Conservation (phyloP, 352 stramenopile species). For the Pythium myriotylum region DNA sequence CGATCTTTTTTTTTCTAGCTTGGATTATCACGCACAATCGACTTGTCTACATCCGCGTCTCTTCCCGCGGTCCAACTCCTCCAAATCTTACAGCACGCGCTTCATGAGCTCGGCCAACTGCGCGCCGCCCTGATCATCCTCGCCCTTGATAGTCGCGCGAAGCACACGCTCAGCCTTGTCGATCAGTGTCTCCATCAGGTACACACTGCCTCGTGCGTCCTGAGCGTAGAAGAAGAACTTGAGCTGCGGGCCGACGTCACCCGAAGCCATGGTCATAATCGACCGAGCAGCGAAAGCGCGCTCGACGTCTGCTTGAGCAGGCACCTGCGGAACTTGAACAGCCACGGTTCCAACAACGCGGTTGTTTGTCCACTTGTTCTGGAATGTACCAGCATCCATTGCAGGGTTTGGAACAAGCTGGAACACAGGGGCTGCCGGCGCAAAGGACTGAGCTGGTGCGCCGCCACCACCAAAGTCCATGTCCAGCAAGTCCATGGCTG, state of each 20-base stretch:
- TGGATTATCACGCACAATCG: not conserved
- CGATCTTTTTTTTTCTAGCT: slow-evolving; percentile 1
- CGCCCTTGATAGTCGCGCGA: slow-evolving; percentile 74
- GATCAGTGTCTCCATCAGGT: slow-evolving; percentile 73
- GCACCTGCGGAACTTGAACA: slow-evolving; percentile 61
- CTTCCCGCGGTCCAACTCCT: not conserved
- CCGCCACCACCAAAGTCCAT: slow-evolving; percentile 68
- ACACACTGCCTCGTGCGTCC: slow-evolving; percentile 59
- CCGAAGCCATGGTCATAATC: slow-evolving; percentile 82
- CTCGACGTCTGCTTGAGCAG: slow-evolving; percentile 67
- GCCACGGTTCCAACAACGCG: slow-evolving; percentile 65
- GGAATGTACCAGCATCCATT: slow-evolving; percentile 79
- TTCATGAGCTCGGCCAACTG: slow-evolving; percentile 71
- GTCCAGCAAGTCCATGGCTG: slow-evolving; percentile 66
- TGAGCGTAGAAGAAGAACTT: slow-evolving; percentile 90
- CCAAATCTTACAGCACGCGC: slow-evolving; percentile 41
- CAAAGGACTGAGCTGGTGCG: slow-evolving; percentile 14
- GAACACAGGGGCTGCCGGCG: slow-evolving; percentile 35
- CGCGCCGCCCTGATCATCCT: slow-evolving; percentile 55
- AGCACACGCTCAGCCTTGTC: slow-evolving; percentile 69
- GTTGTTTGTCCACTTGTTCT: slow-evolving; percentile 69
- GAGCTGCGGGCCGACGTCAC: slow-evolving; percentile 77
- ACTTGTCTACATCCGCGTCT: slow-evolving; percentile 8
- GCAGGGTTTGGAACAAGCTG: slow-evolving; percentile 58
- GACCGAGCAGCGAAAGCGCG: slow-evolving; percentile 51